phyloP scores from a whole-genome alignment of 768 basidiomycete genomes.

The Lepiota brunneoincarnata region DNA sequence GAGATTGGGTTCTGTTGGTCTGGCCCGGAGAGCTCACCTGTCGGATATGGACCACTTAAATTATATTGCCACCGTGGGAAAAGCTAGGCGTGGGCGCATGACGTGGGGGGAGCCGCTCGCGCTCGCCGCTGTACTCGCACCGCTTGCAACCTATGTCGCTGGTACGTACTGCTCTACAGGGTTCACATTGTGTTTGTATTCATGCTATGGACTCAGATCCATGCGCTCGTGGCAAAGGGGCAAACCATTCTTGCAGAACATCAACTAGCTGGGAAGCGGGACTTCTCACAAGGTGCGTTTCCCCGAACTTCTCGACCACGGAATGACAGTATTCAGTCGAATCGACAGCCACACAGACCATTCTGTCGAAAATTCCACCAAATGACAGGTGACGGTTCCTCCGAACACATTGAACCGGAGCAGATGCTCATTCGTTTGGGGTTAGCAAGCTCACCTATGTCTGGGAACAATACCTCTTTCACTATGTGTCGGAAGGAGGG shows the following conservation, averaged over 20 bases:
- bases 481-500: conserved; percentile 88
- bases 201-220: conserved; percentile 48
- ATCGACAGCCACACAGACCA: conserved; percentile 72
- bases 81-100: conserved; percentile 3
- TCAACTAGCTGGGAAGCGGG: conserved; percentile 64
- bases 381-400: conserved; percentile 52
- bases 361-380: conserved; percentile 93
- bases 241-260: conserved; percentile 85
- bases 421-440: conserved; percentile 10
- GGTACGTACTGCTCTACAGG: conserved; percentile 15
- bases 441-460: conserved; percentile 79
- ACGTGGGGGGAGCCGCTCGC: not conserved
- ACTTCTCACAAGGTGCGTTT: conserved; percentile 82
- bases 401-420: not conserved
- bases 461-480: conserved; percentile 92
- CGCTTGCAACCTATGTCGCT: conserved; percentile 26
- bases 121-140: not conserved
- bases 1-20: too few relatives aligned
- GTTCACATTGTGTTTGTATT: not conserved
- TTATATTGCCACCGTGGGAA: conserved; percentile 6
- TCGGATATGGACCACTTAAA: too few relatives aligned
- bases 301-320: not conserved
- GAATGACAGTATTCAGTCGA: not conserved
- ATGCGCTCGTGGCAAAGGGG: conserved; percentile 80
- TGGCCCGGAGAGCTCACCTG: too few relatives aligned